Percentiles rank a stretch among this genome's conserved stretches.
Evolutionary conservation across 2,329 filamentous ascomycete species (phyloP).

Genomic region (Pseudogymnoascus sp.): DNA sequence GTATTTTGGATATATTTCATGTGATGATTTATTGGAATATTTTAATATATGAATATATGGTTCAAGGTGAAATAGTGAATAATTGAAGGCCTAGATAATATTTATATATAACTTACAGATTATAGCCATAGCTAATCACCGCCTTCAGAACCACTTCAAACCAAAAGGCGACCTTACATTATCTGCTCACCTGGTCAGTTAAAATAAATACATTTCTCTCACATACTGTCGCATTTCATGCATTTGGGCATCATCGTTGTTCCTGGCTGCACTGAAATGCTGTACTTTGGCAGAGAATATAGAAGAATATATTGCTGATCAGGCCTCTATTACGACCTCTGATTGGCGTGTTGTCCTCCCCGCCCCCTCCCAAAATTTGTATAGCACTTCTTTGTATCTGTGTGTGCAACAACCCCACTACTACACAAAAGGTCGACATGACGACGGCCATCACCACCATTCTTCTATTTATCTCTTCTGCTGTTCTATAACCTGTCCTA

Average conservation of each 20-base stretch:
- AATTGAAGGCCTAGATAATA: not conserved
- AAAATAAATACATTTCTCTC: not conserved
- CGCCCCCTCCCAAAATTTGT: not conserved
- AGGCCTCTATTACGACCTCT: not conserved
- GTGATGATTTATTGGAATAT: not conserved
- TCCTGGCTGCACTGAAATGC: not conserved
- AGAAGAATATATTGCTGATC: not conserved
- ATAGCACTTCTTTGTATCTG: not conserved
- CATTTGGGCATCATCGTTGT: not conserved
- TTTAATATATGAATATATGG: not conserved
- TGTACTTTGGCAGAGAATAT: not conserved
- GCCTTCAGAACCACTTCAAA: not conserved
- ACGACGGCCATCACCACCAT: not conserved
- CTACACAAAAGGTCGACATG: constrained; percentile 1
- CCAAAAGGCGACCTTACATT: not conserved
- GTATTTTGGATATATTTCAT: not conserved
- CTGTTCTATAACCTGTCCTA: not conserved
- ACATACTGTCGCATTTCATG: not conserved
- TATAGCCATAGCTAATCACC: not conserved
- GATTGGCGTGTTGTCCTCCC: not conserved
- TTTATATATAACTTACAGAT: not conserved
- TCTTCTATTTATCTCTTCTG: not conserved
- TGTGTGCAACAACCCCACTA: constrained; percentile 5
- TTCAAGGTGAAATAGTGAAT: not conserved
- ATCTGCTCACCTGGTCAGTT: not conserved